A percentile compares a stretch with the other conserved stretches of the same genome.
Evolutionary conservation across 129 eudicot species (phyloP).

Genomic region (Artemisia argyi): DNA sequence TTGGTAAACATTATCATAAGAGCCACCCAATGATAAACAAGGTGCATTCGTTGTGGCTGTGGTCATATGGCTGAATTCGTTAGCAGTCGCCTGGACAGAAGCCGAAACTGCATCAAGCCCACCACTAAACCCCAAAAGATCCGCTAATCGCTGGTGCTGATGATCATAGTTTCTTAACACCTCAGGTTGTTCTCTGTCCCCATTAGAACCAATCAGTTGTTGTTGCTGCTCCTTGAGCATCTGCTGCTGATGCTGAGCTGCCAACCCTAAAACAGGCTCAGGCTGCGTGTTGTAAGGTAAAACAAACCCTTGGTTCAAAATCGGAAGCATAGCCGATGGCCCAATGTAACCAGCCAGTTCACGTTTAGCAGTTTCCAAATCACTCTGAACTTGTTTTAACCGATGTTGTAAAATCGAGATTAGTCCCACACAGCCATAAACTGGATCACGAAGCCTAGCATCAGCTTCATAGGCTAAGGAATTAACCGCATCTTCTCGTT

Average conservation of each 20-base stretch:
- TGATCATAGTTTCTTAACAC: conserved; percentile 27
- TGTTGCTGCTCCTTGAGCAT: conserved; percentile 45
- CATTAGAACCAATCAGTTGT: conserved; percentile 18
- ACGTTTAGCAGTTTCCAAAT: conserved; percentile 52
- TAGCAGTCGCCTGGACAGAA: conserved; percentile 18
- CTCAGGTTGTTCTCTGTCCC: conserved; percentile 21
- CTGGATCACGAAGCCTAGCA: conserved; percentile 78
- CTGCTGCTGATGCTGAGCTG: conserved; percentile 38
- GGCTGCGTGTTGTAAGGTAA: conserved; percentile 60
- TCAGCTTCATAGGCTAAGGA: conserved; percentile 88
- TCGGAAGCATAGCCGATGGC: conserved; percentile 67
- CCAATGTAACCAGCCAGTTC: conserved; percentile 69
- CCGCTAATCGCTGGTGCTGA: conserved; percentile 16
- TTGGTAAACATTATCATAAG: conserved; percentile 36
- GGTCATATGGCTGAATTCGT: conserved; percentile 37
- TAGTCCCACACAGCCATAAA: conserved; percentile 84
- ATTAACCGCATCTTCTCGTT: conserved; percentile 83
- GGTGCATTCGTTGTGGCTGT: conserved; percentile 32
- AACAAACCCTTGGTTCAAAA: conserved; percentile 51
- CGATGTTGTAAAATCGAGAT: conserved; percentile 71
- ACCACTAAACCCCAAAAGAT: conserved; percentile 27
- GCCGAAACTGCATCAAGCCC: conserved; percentile 31
- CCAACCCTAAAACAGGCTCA: conserved; percentile 48
- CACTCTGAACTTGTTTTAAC: conserved; percentile 64
- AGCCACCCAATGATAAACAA: conserved; percentile 37